Percentiles rank a stretch among this genome's conserved stretches.
phyloP scores from a whole-genome alignment of 495 filamentous ascomycete genomes.

The Collariella sp. region DNA sequence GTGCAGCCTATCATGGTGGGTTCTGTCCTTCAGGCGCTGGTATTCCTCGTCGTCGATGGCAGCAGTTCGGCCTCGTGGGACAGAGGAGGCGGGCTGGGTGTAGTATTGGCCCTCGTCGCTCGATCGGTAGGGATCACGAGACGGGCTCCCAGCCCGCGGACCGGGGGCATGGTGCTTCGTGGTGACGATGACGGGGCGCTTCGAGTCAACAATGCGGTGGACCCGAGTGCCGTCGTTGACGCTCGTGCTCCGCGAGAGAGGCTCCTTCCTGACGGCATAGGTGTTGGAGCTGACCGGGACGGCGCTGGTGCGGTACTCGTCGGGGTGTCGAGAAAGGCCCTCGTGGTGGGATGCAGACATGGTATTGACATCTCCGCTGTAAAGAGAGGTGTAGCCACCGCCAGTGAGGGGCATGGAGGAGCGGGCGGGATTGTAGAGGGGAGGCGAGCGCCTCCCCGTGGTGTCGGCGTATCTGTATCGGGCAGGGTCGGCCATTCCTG shows the following conservation, averaged over 20 bases:
- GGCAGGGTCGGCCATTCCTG: slow-evolving; percentile 36
- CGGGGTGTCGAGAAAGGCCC: slow-evolving; percentile 21
- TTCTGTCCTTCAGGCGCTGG: slow-evolving; percentile 36
- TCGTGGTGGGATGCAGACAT: slow-evolving; percentile 34
- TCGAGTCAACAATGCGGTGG: slow-evolving; percentile 33
- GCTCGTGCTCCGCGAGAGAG: slow-evolving; percentile 33
- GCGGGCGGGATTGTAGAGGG: slow-evolving; percentile 39
- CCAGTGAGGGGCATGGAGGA: slow-evolving; percentile 38
- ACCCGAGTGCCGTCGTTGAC: slow-evolving; percentile 29
- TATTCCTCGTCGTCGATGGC: slow-evolving; percentile 38
- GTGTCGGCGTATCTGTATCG: slow-evolving; percentile 28
- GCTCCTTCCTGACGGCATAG: slow-evolving; percentile 42
- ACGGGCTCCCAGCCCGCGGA: slow-evolving; percentile 35
- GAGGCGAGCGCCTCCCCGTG: slow-evolving; percentile 35
- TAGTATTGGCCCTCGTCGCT: slow-evolving; percentile 44
- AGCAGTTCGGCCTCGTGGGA: slow-evolving; percentile 27
- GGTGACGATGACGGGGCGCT: slow-evolving; percentile 43
- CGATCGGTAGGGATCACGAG: slow-evolving; percentile 40
- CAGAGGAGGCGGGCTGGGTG: slow-evolving; percentile 43
- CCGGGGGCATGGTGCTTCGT: slow-evolving; percentile 26
- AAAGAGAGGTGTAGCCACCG: slow-evolving; percentile 34
- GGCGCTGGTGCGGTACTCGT: slow-evolving; percentile 25
- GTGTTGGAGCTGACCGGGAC: slow-evolving; percentile 34
- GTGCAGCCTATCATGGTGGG: slow-evolving; percentile 32
- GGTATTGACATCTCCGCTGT: slow-evolving; percentile 35